Percentiles rank a stretch among this genome's conserved stretches.
Evolutionary conservation across 495 filamentous ascomycete genomes (phyloP).

Genomic region (Parathielavia appendiculata): DNA sequence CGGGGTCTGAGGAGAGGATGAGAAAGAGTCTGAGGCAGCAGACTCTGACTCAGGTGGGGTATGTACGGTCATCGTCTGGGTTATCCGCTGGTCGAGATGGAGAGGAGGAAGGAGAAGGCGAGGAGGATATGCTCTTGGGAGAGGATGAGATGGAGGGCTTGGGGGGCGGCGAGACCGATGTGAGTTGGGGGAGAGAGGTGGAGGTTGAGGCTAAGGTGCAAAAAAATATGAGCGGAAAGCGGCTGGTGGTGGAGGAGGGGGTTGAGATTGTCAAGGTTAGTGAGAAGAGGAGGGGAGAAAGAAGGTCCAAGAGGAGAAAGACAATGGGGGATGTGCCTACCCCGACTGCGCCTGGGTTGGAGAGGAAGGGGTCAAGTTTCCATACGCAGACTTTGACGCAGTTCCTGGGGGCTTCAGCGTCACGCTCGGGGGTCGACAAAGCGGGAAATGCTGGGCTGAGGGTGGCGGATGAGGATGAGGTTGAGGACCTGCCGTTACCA

Average conservation of each 20-base stretch:
- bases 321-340: constrained; percentile 38
- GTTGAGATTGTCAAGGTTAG: constrained; percentile 10
- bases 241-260: constrained; percentile 4
- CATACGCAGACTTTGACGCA: constrained; percentile 46
- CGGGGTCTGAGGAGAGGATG: too few species aligned
- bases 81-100: constrained; percentile 7
- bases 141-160: constrained; percentile 11
- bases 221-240: constrained; percentile 17
- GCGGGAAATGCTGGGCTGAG: constrained; percentile 20
- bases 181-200: background rate
- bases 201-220: constrained; percentile 15
- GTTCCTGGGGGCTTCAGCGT: constrained; percentile 24
- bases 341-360: background rate
- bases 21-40: constrained; percentile 31
- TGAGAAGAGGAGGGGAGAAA: background rate
- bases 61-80: constrained; percentile 22
- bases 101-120: constrained; percentile 10
- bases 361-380: constrained; percentile 28
- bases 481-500: background rate
- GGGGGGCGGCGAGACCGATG: background rate
- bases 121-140: background rate
- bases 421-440: constrained; percentile 17
- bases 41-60: constrained; percentile 50
- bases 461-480: constrained; percentile 29
- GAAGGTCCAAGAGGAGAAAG: constrained; percentile 30